These are phyloP conservation scores for carrot (Daucus carota) DNA, from an alignment of 129 eudicot species.

Conservation along the genomic window DNA sequence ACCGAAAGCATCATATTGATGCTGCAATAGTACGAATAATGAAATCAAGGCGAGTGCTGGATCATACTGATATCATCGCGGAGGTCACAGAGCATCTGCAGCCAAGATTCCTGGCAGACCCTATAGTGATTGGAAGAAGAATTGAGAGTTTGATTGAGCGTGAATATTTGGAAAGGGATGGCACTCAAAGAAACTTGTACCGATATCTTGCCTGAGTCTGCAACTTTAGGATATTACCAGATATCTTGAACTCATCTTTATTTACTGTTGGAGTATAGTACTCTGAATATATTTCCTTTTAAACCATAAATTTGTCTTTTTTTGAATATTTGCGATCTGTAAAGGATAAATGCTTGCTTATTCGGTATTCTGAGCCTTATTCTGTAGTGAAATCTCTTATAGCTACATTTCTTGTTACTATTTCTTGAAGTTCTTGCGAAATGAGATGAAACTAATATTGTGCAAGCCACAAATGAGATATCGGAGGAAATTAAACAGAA, in stretches of 20 bases:
- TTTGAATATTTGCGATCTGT: background rate
- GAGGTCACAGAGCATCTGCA: conserved; percentile 82
- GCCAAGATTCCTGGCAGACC: conserved; percentile 50
- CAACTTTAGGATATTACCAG: background rate
- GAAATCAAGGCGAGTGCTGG: conserved; percentile 63
- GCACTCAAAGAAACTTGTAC: conserved; percentile 34
- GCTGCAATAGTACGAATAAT: conserved; percentile 68
- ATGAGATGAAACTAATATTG: too few relatives aligned
- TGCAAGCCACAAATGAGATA: too few relatives aligned
- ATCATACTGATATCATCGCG: conserved; percentile 58
- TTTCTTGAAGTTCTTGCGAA: too few relatives aligned
- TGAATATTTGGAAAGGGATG: conserved; percentile 72
- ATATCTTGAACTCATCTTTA: conserved; percentile 15
- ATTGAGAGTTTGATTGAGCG: conserved; percentile 65
- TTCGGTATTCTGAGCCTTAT: background rate
- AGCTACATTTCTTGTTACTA: too few relatives aligned
- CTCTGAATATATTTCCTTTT: background rate
- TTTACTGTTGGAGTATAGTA: conserved; percentile 6
- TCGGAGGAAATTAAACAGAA: too few relatives aligned
- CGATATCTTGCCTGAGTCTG: conserved; percentile 57
- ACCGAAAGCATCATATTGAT: conserved; percentile 74
- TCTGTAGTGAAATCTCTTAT: too few relatives aligned
- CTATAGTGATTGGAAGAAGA: conserved; percentile 57
- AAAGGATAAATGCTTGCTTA: background rate
- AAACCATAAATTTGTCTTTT: background rate